phyloP scores from a whole-genome alignment of 1,284 basidiomycete genomes.

The Ustilago curta region DNA sequence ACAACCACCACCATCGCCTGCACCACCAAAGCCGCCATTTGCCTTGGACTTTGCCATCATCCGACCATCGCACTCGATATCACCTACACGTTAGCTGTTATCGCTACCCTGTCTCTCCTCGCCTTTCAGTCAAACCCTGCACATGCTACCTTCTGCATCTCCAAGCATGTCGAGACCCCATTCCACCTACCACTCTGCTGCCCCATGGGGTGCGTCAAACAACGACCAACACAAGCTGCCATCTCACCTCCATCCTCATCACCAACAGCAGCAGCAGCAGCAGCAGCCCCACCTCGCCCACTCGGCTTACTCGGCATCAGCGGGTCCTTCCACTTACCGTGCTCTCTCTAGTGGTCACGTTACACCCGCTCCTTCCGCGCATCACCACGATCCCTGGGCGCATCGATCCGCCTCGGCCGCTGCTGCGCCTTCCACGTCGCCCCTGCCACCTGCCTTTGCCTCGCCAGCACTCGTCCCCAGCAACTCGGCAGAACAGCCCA shows the following conservation, averaged over 20 bases:
- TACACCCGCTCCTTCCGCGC: constrained; percentile 10
- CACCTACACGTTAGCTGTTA: background rate
- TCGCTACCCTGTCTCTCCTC: background rate
- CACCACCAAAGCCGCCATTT: background rate
- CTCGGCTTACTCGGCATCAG: constrained; percentile 42
- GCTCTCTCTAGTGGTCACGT: constrained; percentile 40
- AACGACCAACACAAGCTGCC: constrained; percentile 23
- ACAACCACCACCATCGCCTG: constrained; percentile 6
- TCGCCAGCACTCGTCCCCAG: constrained; percentile 10
- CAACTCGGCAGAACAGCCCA: constrained; percentile 27
- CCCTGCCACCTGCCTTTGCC: constrained; percentile 31
- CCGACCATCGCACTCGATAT: background rate
- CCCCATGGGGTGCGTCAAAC: constrained; percentile 28
- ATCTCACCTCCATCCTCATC: constrained; percentile 16
- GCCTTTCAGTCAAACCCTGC: background rate
- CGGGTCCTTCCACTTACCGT: constrained; percentile 50
- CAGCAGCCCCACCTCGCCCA: constrained; percentile 23
- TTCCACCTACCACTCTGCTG: constrained; percentile 22
- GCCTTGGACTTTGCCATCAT: background rate
- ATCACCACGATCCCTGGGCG: constrained; percentile 28
- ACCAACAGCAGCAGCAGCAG: constrained; percentile 21
- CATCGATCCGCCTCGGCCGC: constrained; percentile 16
- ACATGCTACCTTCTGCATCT: constrained; percentile 17
- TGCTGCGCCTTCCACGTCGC: constrained; percentile 19
- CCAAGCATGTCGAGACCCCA: constrained; percentile 44